These are phyloP conservation scores for Cryptococcus floricola DNA, from an alignment of 1,284 basidiomycete species.

Conservation along the genomic window DNA sequence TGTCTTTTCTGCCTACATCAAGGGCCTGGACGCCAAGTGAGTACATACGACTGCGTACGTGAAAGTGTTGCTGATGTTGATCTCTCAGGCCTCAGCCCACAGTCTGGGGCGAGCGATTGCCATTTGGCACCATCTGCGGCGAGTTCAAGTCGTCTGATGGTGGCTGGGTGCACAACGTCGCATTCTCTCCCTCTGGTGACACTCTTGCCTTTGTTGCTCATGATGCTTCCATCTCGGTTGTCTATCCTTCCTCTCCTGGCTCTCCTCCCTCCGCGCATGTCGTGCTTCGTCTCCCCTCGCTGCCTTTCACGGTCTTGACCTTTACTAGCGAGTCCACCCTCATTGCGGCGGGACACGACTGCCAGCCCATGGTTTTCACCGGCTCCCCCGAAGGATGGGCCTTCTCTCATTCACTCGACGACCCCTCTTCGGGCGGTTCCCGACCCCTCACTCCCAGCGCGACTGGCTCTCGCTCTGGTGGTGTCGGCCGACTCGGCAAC, in stretches of 20 bases:
- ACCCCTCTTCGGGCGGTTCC: conserved; percentile 53
- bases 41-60: conserved; percentile 26
- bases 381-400: conserved; percentile 71
- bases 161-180: conserved; percentile 95
- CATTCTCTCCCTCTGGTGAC: conserved; percentile 93
- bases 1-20: conserved; percentile 98
- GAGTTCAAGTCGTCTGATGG: conserved; percentile 84
- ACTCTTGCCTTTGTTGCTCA: conserved; percentile 88
- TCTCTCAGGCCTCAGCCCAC: conserved; percentile 70
- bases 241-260: conserved; percentile 71
- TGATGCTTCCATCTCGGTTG: conserved; percentile 82
- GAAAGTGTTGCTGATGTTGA: background rate
- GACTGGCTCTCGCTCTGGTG: conserved; percentile 48
- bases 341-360: conserved; percentile 95
- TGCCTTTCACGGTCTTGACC: conserved; percentile 76
- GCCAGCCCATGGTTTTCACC: conserved; percentile 84
- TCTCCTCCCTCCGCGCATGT: conserved; percentile 55
- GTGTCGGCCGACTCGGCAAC: conserved; percentile 70
- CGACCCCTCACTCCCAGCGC: conserved; percentile 41
- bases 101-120: conserved; percentile 95
- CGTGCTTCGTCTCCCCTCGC: conserved; percentile 67
- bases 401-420: conserved; percentile 75
- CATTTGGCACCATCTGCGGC: conserved; percentile 96
- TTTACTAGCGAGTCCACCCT: conserved; percentile 79
- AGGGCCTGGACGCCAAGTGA: conserved; percentile 91